phyloP scores from a whole-genome alignment of 1,284 basidiomycete species.

The Marasmius fiardii region DNA sequence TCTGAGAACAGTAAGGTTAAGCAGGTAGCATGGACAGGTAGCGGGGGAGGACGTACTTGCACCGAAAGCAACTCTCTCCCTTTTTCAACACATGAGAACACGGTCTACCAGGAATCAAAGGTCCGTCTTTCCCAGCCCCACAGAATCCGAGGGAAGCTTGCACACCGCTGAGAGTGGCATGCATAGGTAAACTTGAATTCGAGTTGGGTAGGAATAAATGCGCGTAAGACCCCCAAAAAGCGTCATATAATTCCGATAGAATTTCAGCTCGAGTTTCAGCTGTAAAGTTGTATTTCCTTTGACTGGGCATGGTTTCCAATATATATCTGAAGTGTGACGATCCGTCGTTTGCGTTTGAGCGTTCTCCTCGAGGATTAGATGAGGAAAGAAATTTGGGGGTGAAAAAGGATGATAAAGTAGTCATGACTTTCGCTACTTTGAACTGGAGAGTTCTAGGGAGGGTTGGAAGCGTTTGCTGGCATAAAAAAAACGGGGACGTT shows the following conservation, averaged over 20 bases:
- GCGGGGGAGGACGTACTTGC: constrained; percentile 86
- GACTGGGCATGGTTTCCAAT: constrained; percentile 75
- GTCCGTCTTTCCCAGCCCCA: constrained; percentile 55
- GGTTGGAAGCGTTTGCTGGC: not conserved
- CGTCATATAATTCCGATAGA: constrained; percentile 71
- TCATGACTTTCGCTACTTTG: constrained; percentile 15
- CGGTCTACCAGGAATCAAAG: constrained; percentile 57
- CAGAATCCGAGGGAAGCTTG: constrained; percentile 55
- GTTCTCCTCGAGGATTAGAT: constrained; percentile 47
- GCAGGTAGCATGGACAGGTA: too few relatives aligned
- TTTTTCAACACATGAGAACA: constrained; percentile 80
- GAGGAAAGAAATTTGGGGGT: constrained; percentile 25
- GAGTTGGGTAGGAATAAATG: constrained; percentile 66
- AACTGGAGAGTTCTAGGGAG: not conserved
- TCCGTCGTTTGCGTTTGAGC: constrained; percentile 49
- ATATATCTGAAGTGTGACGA: constrained; percentile 67
- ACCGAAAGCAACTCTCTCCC: constrained; percentile 85
- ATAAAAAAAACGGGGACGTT: not conserved
- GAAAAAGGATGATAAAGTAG: constrained; percentile 40
- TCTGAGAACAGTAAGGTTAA: constrained; percentile 35
- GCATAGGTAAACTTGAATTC: constrained; percentile 55
- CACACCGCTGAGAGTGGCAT: constrained; percentile 61
- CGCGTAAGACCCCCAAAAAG: constrained; percentile 74
- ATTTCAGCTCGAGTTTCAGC: constrained; percentile 70
- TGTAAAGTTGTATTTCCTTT: constrained; percentile 72